Evolutionary conservation across 208 protist genomes (phyloP), one percentile per base, ranked within the genome.

Genomic region (Tritrichomonas foetus): DNA sequence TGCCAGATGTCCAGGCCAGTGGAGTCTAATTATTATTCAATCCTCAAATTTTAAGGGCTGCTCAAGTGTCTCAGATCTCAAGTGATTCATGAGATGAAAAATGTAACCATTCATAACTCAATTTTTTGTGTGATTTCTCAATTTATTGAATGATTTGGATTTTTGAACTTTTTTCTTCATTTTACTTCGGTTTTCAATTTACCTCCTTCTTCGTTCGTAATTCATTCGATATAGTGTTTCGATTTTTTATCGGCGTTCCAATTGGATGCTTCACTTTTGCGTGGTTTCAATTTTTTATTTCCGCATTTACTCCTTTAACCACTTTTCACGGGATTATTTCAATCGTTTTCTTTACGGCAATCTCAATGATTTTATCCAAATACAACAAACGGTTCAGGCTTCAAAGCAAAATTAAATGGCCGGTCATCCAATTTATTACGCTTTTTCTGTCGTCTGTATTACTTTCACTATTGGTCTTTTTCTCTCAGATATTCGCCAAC

Each of bases 201-300:
- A 25, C 41, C 8, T 47, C 74, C 3, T 8, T 3, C 3, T 82
- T 44, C 8, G 3, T 82, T 16, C 74, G 50, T 14, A 50, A 82
- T 25, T 13, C 33, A 16, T 22, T 82, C 39, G 74, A 22, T 30
- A 47, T 82, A 8, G 30, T 82, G 20, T 47, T 30, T 27, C 8
- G 74, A 30, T 47, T 82, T 30, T 30, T 39, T 47, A 50, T 44
- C 50, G 74, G 74, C 0, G 30, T 82, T 39, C 41, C 74, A 50
- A 82, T 82, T 41, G 74, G 74, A 50, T 47, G 33, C 41, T 82
- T 82, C 30, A 50, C 41, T 47, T 49, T 82, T 30, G 22, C 33
- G 11, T 82, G 74, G 74, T 82, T 82, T 49, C 30, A 47, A 50
- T 82, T 82, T 49, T 50, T 82, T 82, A 47, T 39, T 47, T 82